Conservation (phyloP, 2,329 filamentous ascomycete species). For the Chalara sp. region DNA sequence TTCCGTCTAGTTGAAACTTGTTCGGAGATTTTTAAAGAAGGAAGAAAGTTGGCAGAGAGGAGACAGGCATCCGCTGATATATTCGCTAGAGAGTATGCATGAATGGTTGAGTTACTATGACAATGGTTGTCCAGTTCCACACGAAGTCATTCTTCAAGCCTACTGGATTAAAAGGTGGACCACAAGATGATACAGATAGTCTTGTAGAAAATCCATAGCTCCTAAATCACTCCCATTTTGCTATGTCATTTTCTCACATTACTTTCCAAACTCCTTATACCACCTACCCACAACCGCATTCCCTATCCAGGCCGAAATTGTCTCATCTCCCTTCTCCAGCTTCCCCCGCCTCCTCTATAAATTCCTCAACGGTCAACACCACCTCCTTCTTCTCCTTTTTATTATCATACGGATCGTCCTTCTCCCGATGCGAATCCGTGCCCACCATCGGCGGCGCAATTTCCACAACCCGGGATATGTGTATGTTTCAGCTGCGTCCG, state of each 20-base stretch:
- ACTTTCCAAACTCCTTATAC: conserved; percentile 14
- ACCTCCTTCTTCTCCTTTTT: conserved; percentile 48
- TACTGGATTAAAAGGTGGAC: too few species aligned
- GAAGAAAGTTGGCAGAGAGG: too few species aligned
- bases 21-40: too few species aligned
- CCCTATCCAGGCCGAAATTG: conserved; percentile 40
- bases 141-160: too few species aligned
- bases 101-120: too few species aligned
- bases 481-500: conserved; percentile 38
- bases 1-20: too few species aligned
- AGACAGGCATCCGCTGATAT: too few species aligned
- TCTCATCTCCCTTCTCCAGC: conserved; percentile 38
- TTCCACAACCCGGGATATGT: conserved; percentile 32
- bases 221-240: too few species aligned
- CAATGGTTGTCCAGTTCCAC: too few species aligned
- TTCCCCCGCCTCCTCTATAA: conserved; percentile 43
- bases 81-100: too few species aligned
- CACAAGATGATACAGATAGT: too few species aligned
- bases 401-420: conserved; percentile 49
- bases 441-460: conserved; percentile 34
- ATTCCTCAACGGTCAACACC: conserved; percentile 44
- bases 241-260: neutral
- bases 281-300: conserved; percentile 36
- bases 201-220: too few species aligned
- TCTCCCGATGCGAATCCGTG: conserved; percentile 49